Evolutionary conservation across 83 land plant species (phyloP).

Genomic region (Thuja plicata): DNA sequence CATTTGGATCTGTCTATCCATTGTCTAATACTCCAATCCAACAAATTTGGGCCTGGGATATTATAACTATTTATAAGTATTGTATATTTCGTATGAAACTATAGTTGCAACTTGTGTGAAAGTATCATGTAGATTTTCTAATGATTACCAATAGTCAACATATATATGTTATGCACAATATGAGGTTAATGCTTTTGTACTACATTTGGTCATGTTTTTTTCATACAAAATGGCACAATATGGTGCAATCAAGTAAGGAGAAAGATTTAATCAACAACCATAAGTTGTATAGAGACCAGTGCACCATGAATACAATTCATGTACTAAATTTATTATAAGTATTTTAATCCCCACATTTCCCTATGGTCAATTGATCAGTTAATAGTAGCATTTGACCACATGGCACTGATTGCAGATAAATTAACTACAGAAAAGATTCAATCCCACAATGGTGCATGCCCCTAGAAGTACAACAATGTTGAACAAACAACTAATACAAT

Average conservation of each 20-base stretch:
- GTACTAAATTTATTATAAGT: background rate
- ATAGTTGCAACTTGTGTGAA: too few relatives aligned
- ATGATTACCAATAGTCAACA: too few relatives aligned
- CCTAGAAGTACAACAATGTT: background rate
- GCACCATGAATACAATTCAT: background rate
- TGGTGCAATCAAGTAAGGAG: background rate
- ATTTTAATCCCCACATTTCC: background rate
- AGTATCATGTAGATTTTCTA: too few relatives aligned
- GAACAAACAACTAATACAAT: background rate
- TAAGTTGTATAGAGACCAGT: background rate
- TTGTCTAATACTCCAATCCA: too few relatives aligned
- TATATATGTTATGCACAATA: too few relatives aligned
- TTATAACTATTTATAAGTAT: too few relatives aligned
- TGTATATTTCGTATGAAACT: too few relatives aligned
- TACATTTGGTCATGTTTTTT: background rate
- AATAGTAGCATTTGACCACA: background rate
- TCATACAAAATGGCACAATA: background rate
- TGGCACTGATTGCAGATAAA: background rate
- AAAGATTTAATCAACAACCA: background rate
- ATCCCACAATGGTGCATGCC: background rate
- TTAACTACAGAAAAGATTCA: background rate
- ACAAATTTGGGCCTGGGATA: too few relatives aligned
- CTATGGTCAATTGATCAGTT: background rate
- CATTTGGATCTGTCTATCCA: too few relatives aligned
- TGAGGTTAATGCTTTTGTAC: background rate